A percentile compares a stretch with the other conserved stretches of the same genome.
Conservation (phyloP, 2,329 filamentous ascomycete species). For the Talaromyces sp. region DNA sequence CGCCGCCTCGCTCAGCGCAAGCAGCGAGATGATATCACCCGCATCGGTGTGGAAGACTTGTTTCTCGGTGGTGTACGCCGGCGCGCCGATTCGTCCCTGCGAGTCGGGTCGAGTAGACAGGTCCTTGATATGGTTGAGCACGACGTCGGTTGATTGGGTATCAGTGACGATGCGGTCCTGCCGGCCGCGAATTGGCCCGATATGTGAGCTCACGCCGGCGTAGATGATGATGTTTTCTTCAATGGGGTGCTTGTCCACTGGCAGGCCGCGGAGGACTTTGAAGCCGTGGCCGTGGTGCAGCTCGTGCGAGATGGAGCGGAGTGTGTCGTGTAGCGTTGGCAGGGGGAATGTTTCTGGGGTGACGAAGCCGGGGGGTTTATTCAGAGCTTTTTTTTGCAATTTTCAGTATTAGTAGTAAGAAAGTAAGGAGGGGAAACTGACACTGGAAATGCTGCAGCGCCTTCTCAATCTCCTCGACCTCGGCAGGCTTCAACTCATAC, state of each 20-base stretch:
- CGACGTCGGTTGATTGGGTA: constrained; percentile 38
- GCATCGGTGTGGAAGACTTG: constrained; percentile 55
- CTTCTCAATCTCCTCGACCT: constrained; percentile 41
- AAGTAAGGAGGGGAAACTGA: constrained; percentile 8
- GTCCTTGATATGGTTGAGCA: constrained; percentile 61
- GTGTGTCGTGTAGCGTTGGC: constrained; percentile 27
- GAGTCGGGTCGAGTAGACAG: constrained; percentile 30
- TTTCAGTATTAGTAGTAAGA: neutral
- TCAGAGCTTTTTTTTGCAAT: constrained; percentile 22
- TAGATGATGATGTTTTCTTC: constrained; percentile 41
- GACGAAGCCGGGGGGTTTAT: constrained; percentile 34
- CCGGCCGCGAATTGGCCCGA: constrained; percentile 35
- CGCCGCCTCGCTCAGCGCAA: constrained; percentile 43
- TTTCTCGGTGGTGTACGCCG: constrained; percentile 40
- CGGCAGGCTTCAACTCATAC: constrained; percentile 29
- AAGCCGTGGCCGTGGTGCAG: constrained; percentile 43
- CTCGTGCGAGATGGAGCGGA: constrained; percentile 32
- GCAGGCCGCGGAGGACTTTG: constrained; percentile 40
- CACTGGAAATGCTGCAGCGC: constrained; percentile 42
- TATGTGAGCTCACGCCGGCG: constrained; percentile 40
- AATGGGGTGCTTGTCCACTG: constrained; percentile 30
- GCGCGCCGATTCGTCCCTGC: constrained; percentile 34
- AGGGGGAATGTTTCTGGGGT: constrained; percentile 43
- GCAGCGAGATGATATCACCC: constrained; percentile 51
- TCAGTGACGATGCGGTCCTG: constrained; percentile 34